These are phyloP conservation scores for Nakataea oryzae DNA, from an alignment of 2,329 filamentous ascomycete genomes.

Conservation along the genomic window DNA sequence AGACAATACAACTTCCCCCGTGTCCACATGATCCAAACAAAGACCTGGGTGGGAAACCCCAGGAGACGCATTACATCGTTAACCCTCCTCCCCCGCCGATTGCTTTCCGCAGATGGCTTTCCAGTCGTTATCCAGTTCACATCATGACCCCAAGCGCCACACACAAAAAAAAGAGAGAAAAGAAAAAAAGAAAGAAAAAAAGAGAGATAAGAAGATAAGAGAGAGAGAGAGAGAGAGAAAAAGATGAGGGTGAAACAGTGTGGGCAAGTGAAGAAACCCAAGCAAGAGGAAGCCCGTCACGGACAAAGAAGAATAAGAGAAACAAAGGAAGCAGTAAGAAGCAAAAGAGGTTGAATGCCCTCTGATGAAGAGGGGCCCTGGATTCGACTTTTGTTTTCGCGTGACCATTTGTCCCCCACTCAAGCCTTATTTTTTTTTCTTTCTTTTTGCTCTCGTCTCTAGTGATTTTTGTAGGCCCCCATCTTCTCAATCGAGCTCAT, in stretches of 20 bases:
- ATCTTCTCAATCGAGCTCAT: constrained; percentile 84
- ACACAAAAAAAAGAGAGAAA: constrained; percentile 32
- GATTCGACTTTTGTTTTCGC: not conserved
- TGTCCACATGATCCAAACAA: constrained; percentile 2
- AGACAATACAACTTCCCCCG: not conserved
- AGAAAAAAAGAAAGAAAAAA: too few species aligned
- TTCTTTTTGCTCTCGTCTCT: not conserved
- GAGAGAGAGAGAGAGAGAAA: not conserved
- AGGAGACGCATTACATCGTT: not conserved
- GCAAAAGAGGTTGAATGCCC: not conserved
- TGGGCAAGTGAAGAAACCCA: too few species aligned
- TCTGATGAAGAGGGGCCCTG: not conserved
- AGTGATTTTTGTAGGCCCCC: constrained; percentile 49
- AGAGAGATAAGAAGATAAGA: not conserved
- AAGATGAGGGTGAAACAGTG: not conserved
- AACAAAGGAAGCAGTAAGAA: not conserved
- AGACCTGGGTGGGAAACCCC: constrained; percentile 40
- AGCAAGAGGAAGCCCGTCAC: not conserved
- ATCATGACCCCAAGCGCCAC: constrained; percentile 39
- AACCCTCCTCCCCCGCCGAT: constrained; percentile 24
- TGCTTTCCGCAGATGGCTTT: not conserved
- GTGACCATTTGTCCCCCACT: not conserved
- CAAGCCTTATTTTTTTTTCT: not conserved
- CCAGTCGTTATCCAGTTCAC: not conserved
- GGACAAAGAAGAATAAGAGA: not conserved